Evolutionary conservation across 2,329 filamentous ascomycete species (phyloP).

Genomic region (Clarireedia sp.): DNA sequence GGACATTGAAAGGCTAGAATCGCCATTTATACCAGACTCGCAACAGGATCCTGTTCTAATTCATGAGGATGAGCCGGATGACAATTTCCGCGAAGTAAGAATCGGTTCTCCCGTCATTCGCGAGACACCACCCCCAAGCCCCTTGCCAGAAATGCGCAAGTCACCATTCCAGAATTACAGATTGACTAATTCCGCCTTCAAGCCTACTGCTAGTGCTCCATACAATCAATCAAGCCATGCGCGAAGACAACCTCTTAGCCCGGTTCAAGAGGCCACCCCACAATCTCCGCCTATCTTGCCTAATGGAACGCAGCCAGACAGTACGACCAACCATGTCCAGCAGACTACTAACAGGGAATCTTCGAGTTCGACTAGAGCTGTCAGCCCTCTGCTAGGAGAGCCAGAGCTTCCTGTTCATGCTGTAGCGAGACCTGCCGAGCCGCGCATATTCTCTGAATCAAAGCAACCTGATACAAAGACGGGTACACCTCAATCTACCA

Average conservation of each 20-base stretch:
- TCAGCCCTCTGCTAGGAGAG: slow-evolving; percentile 21
- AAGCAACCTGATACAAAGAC: neutral
- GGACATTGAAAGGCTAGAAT: slow-evolving; percentile 2
- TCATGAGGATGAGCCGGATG: slow-evolving; percentile 7
- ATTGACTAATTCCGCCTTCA: slow-evolving; percentile 17
- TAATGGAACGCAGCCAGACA: slow-evolving; percentile 15
- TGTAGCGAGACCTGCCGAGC: neutral
- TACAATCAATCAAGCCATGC: slow-evolving; percentile 4
- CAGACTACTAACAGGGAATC: slow-evolving; percentile 20
- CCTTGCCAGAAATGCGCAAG: slow-evolving; percentile 11
- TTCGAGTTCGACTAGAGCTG: slow-evolving; percentile 24
- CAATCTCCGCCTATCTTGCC: neutral
- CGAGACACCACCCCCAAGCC: slow-evolving; percentile 17
- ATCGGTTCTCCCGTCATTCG: slow-evolving; percentile 14
- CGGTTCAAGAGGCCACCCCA: slow-evolving; percentile 9
- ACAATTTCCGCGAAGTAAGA: slow-evolving; percentile 20
- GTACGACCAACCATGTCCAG: slow-evolving; percentile 23
- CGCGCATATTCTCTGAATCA: slow-evolving; percentile 11
- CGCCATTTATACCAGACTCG: slow-evolving; percentile 21
- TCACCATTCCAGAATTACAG: slow-evolving; percentile 3
- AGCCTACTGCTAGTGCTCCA: slow-evolving; percentile 10
- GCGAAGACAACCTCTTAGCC: slow-evolving; percentile 9
- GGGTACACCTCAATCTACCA: neutral
- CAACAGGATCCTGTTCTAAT: slow-evolving; percentile 16
- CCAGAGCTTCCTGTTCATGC: slow-evolving; percentile 11